Conservation (phyloP, 768 basidiomycete species). For the Coprinopsis sp. region DNA sequence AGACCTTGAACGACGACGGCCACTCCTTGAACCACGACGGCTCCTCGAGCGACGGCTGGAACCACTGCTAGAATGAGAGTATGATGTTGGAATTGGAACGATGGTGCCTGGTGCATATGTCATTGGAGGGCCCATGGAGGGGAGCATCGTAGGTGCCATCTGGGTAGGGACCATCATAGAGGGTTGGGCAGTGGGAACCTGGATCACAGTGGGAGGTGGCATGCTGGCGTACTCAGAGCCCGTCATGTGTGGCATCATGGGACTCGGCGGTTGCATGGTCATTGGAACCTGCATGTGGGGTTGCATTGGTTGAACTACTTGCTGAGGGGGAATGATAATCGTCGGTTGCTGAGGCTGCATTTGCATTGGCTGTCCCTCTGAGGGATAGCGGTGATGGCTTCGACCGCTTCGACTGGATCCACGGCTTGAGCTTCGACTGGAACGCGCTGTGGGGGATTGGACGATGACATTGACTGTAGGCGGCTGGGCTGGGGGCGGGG, state of each 20-base stretch:
- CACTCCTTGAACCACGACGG: not conserved
- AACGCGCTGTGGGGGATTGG: too few species aligned
- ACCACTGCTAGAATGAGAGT: not conserved
- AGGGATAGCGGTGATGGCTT: too few species aligned
- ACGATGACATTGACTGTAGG: slow-evolving; percentile 13
- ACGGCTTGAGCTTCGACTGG: slow-evolving; percentile 16
- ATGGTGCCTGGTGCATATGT: not conserved
- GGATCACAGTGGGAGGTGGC: not conserved
- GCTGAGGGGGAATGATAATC: slow-evolving; percentile 4
- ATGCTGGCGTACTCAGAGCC: not conserved
- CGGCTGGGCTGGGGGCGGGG: too few species aligned
- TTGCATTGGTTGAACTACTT: not conserved
- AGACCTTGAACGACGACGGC: slow-evolving; percentile 4
- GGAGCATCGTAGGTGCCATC: not conserved
- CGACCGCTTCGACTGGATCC: slow-evolving; percentile 10
- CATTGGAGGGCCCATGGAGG: not conserved
- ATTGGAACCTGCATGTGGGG: not conserved
- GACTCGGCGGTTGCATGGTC: not conserved
- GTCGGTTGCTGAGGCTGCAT: slow-evolving; percentile 10
- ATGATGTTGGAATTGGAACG: not conserved
- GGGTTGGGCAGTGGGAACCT: not conserved
- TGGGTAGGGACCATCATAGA: not conserved
- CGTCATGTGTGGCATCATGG: not conserved
- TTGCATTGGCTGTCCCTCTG: too few species aligned
- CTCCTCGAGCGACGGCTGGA: too few species aligned